A percentile compares a stretch with the other conserved stretches of the same genome.
Conservation (phyloP, 1,139 yeast genomes). For the Kodamaea anthophila region DNA sequence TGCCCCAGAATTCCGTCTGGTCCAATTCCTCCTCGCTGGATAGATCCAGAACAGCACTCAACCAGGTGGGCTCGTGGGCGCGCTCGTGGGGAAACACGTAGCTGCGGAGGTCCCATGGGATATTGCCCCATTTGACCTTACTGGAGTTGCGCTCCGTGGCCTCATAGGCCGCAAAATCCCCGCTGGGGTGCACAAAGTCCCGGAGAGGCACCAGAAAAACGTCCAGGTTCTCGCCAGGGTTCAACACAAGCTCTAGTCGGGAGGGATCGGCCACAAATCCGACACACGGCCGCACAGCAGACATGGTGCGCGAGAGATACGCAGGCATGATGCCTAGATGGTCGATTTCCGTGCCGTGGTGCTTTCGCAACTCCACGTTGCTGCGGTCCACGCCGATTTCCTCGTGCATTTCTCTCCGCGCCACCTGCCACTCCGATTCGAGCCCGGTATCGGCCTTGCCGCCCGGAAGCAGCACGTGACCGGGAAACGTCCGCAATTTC, state of each 20-base stretch:
- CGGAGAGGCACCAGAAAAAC: conserved; percentile 62
- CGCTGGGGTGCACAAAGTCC: conserved; percentile 48
- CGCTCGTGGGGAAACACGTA: conserved; percentile 55
- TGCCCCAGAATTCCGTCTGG: conserved; percentile 31
- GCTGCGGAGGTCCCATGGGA: conserved; percentile 60
- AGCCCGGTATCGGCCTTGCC: conserved; percentile 67
- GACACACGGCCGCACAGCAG: conserved; percentile 78
- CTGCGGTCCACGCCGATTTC: conserved; percentile 69
- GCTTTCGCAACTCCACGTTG: conserved; percentile 36
- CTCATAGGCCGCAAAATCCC: neutral
- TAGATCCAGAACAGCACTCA: conserved; percentile 50
- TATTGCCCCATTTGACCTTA: conserved; percentile 59
- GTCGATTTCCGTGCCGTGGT: conserved; percentile 51
- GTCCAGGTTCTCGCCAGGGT: conserved; percentile 69
- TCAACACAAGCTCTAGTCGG: conserved; percentile 38
- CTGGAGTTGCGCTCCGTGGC: conserved; percentile 22
- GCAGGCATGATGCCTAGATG: conserved; percentile 61
- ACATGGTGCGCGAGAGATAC: conserved; percentile 70
- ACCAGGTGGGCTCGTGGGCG: conserved; percentile 54
- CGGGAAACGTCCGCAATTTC: conserved; percentile 65
- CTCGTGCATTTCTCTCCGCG: conserved; percentile 79
- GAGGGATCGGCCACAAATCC: conserved; percentile 47
- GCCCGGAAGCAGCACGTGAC: conserved; percentile 87
- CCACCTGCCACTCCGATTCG: conserved; percentile 66
- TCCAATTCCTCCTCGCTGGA: conserved; percentile 45